These are phyloP conservation scores for Suillus americanus DNA, from an alignment of 768 basidiomycete species.

Conservation along the genomic window DNA sequence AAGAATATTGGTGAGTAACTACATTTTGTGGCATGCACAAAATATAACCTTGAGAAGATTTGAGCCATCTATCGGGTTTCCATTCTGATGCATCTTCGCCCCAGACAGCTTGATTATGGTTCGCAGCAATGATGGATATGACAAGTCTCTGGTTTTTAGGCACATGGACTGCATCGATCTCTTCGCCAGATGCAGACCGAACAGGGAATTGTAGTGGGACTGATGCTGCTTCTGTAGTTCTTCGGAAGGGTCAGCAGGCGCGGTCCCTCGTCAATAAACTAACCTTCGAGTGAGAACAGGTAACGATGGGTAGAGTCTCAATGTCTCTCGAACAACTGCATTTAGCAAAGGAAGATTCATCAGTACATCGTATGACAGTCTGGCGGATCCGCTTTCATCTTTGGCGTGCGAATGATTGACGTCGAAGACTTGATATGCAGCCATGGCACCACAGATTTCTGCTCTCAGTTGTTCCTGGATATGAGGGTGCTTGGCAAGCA, in stretches of 20 bases:
- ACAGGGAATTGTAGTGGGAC: slow-evolving; percentile 33
- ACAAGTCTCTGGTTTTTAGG: slow-evolving; percentile 44
- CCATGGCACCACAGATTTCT: slow-evolving; percentile 31
- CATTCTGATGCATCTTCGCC: slow-evolving; percentile 41
- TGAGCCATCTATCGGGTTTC: slow-evolving; percentile 49
- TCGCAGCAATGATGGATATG: slow-evolving; percentile 40
- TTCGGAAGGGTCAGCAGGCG: slow-evolving; percentile 16
- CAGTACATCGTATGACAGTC: slow-evolving; percentile 40
- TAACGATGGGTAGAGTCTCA: slow-evolving; percentile 43
- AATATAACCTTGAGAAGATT: slow-evolving; percentile 5
- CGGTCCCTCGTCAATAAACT: slow-evolving; percentile 16
- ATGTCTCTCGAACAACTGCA: slow-evolving; percentile 40
- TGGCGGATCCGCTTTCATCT: slow-evolving; percentile 16
- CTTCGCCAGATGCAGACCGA: slow-evolving; percentile 11
- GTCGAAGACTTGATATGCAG: neutral
- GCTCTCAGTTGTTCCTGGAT: slow-evolving; percentile 39
- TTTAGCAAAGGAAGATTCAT: slow-evolving; percentile 37
- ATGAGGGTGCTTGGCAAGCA: slow-evolving; percentile 36
- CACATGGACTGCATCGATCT: slow-evolving; percentile 31
- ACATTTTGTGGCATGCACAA: neutral
- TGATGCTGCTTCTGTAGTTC: slow-evolving; percentile 37
- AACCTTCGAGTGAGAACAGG: slow-evolving; percentile 39
- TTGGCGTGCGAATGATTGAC: slow-evolving; percentile 13
- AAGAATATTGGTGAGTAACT: neutral
- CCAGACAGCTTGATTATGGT: slow-evolving; percentile 45